Evolutionary conservation across 176 grass and related monocot genomes (phyloP).

Genomic region (Carex littledalei): DNA sequence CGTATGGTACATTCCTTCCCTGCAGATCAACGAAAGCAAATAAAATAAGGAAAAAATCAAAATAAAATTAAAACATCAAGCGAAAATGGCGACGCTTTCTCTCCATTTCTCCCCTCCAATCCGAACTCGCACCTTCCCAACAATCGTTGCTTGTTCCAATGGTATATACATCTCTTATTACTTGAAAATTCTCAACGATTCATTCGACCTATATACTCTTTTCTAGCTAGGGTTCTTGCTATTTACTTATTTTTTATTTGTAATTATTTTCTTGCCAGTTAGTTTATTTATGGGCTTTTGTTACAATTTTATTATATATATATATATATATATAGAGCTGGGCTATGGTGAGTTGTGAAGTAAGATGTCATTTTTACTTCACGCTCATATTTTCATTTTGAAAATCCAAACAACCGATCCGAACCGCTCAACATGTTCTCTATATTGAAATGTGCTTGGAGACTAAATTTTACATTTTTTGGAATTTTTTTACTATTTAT

Average conservation of each 20-base stretch:
- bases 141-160: conserved; percentile 18
- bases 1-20: neutral
- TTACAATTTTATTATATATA: neutral
- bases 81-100: conserved; percentile 19
- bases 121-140: neutral
- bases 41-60: neutral
- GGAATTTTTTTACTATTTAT: no score
- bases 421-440: no score
- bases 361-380: no score
- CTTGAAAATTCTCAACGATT: neutral
- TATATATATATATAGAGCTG: no score
- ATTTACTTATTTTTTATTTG: neutral
- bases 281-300: neutral
- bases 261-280: neutral
- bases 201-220: neutral
- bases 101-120: neutral
- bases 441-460: no score
- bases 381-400: no score
- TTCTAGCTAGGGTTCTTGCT: no score
- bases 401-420: no score
- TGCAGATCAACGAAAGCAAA: no score
- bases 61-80: no score
- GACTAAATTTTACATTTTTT: no score
- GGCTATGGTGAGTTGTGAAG: no score
- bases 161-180: neutral